Conservation (phyloP, 108 stramenopile genomes). For the Mediolabrus comicus region DNA sequence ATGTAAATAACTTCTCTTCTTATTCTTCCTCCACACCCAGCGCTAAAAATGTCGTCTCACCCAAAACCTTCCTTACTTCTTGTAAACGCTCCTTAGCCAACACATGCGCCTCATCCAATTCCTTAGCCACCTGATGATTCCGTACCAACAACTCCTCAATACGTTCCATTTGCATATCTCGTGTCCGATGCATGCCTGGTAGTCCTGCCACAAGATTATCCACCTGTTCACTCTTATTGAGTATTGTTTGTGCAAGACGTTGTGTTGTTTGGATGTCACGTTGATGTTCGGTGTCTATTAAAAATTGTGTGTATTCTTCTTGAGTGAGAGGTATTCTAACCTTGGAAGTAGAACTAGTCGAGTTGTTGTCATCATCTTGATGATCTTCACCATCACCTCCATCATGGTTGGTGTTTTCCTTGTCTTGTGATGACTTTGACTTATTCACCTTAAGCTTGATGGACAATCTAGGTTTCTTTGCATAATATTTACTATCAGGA, state of each 20-base stretch:
- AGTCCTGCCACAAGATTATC: conserved; percentile 64
- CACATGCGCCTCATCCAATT: conserved; percentile 56
- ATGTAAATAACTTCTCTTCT: too few relatives aligned
- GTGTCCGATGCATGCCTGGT: conserved; percentile 76
- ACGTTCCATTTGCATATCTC: conserved; percentile 62
- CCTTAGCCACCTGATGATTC: conserved; percentile 48
- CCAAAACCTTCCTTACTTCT: conserved; percentile 57
- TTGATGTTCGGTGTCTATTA: conserved; percentile 55
- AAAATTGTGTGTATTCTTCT: conserved; percentile 59
- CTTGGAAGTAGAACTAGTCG: not conserved
- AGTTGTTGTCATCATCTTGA: not conserved
- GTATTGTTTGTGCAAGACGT: conserved; percentile 55
- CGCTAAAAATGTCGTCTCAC: conserved; percentile 63
- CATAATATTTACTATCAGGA: conserved; percentile 6
- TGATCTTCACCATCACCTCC: conserved; percentile 9
- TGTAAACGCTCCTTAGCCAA: conserved; percentile 51
- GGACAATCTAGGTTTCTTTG: conserved; percentile 26
- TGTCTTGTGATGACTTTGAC: conserved; percentile 11
- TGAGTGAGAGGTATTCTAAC: conserved; percentile 42
- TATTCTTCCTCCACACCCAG: conserved; percentile 69
- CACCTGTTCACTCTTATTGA: conserved; percentile 72
- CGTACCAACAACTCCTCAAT: conserved; percentile 64
- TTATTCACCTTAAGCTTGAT: conserved; percentile 28
- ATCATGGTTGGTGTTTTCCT: conserved; percentile 18
- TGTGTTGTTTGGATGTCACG: conserved; percentile 58